Evolutionary conservation across 1,284 basidiomycete genomes (phyloP).

Genomic region (Ganoderma lingzhi): DNA sequence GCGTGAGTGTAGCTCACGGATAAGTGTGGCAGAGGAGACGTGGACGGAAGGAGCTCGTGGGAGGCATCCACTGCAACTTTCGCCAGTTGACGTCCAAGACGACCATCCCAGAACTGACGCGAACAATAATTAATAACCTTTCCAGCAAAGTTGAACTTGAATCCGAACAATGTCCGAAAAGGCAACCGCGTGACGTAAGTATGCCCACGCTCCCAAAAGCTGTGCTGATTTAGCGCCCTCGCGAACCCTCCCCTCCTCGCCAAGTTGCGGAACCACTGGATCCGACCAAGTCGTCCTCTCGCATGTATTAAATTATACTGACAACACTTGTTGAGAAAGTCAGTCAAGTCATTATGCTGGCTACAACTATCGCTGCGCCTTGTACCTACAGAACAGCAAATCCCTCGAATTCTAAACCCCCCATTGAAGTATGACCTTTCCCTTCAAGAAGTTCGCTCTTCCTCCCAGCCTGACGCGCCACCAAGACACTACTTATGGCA

Average conservation of each 20-base stretch:
- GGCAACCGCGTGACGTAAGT: constrained; percentile 1
- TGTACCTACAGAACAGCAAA: no score
- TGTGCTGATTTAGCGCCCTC: background rate
- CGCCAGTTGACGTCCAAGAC: background rate
- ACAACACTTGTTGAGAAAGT: no score
- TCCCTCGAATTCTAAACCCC: no score
- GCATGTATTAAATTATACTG: no score
- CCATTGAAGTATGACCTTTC: no score
- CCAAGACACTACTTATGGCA: background rate
- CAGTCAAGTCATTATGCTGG: no score
- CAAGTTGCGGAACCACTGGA: no score
- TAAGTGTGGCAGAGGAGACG: background rate
- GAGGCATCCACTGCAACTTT: background rate
- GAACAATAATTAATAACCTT: no score
- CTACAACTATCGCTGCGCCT: no score
- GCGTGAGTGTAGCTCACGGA: background rate
- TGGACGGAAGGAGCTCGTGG: background rate
- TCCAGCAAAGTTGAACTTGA: no score
- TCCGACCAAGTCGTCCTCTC: background rate
- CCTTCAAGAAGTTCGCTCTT: no score
- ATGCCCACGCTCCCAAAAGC: background rate
- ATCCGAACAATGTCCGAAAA: background rate
- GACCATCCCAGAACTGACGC: background rate
- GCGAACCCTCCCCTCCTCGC: background rate
- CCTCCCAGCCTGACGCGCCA: no score